phyloP scores from a whole-genome alignment of 768 basidiomycete species.

The Mrakia blollopis region DNA sequence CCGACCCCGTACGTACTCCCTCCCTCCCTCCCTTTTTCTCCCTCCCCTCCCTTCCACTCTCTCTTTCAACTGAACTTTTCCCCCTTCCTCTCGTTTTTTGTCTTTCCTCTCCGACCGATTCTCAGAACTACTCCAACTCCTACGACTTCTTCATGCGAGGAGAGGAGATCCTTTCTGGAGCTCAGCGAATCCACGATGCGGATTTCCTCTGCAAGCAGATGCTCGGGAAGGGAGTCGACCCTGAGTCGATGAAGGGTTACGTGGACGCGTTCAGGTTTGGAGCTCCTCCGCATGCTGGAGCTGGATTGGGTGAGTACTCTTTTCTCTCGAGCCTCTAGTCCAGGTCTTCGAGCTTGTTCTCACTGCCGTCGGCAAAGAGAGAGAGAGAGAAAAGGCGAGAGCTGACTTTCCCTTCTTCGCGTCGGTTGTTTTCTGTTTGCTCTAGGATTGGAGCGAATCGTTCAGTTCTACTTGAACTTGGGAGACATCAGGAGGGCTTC shows the following conservation, averaged over 20 bases:
- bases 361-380: too few relatives aligned
- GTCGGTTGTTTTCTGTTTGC: neutral
- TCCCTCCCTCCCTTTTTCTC: neutral
- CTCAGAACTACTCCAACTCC: constrained; percentile 84
- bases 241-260: constrained; percentile 79
- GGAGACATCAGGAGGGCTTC: constrained; percentile 27
- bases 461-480: constrained; percentile 91
- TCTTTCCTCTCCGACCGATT: constrained; percentile 28
- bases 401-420: neutral
- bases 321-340: too few relatives aligned
- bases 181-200: constrained; percentile 94
- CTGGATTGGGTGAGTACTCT: constrained; percentile 64
- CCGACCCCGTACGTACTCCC: constrained; percentile 62
- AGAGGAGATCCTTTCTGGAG: constrained; percentile 96
- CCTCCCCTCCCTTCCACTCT: neutral
- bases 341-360: too few relatives aligned
- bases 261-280: constrained; percentile 92
- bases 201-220: constrained; percentile 74
- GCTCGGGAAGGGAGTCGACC: constrained; percentile 80
- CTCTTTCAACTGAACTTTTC: neutral
- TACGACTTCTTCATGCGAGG: constrained; percentile 99
- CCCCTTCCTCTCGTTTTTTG: neutral
- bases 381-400: neutral
- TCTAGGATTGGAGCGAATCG: constrained; percentile 75
- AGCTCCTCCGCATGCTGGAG: constrained; percentile 93